These are phyloP conservation scores for Fusarium albidum DNA, from an alignment of 2,329 filamentous ascomycete species.

Conservation along the genomic window DNA sequence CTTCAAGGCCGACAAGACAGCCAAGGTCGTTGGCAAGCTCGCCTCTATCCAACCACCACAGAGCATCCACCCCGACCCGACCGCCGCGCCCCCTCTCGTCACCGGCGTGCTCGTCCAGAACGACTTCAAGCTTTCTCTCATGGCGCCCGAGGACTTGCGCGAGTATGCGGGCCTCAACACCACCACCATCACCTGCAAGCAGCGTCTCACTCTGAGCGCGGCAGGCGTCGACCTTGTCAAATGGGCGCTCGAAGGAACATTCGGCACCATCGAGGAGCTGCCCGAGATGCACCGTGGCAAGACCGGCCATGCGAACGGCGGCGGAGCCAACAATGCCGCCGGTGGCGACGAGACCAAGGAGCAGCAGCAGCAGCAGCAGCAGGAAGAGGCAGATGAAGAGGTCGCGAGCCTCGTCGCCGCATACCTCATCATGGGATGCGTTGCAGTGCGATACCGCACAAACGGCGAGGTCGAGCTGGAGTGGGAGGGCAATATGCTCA, in stretches of 20 bases:
- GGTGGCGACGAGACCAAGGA: constrained; percentile 43
- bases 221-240: constrained; percentile 90
- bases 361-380: too few species aligned
- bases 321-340: constrained; percentile 48
- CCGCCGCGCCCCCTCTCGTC: constrained; percentile 64
- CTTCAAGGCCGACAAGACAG: constrained; percentile 93
- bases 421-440: constrained; percentile 87
- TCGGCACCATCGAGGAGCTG: constrained; percentile 82
- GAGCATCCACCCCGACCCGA: constrained; percentile 31
- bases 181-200: constrained; percentile 91
- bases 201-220: constrained; percentile 85
- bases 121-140: constrained; percentile 95
- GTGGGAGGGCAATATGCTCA: constrained; percentile 98
- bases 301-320: constrained; percentile 44
- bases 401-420: constrained; percentile 62
- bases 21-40: constrained; percentile 94
- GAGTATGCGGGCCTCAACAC: constrained; percentile 98
- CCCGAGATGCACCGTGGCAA: constrained; percentile 59
- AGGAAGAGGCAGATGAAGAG: constrained; percentile 72
- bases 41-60: constrained; percentile 79
- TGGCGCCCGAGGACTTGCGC: constrained; percentile 94
- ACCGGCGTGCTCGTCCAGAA: constrained; percentile 95
- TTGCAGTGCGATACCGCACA: constrained; percentile 79
- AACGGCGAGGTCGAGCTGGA: constrained; percentile 88
- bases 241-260: constrained; percentile 94